These are phyloP conservation scores for Boletus edulis DNA, from an alignment of 768 basidiomycete species.

Conservation along the genomic window DNA sequence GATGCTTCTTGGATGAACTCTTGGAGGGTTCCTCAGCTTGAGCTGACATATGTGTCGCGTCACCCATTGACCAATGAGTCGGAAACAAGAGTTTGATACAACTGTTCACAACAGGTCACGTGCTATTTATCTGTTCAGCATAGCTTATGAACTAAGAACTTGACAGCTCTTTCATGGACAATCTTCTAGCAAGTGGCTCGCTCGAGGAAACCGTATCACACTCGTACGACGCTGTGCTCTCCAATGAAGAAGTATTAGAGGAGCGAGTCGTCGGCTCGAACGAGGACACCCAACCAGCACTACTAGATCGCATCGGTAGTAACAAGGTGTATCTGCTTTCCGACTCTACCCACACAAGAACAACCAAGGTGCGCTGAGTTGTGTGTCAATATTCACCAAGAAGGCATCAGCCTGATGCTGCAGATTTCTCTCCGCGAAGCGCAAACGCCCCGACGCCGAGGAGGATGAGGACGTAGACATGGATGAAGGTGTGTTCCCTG, in stretches of 20 bases:
- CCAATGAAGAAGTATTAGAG: slow-evolving; percentile 54
- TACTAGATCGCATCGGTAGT: slow-evolving; percentile 68
- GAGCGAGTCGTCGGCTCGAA: slow-evolving; percentile 30
- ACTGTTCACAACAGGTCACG: slow-evolving; percentile 13
- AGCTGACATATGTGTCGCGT: slow-evolving; percentile 19
- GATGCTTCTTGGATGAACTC: slow-evolving; percentile 85
- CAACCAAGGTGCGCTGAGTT: slow-evolving; percentile 70
- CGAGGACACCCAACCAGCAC: slow-evolving; percentile 24
- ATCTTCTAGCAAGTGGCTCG: slow-evolving; percentile 34
- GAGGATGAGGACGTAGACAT: slow-evolving; percentile 37
- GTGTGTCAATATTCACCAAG: slow-evolving; percentile 35
- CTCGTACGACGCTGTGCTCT: slow-evolving; percentile 53
- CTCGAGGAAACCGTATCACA: slow-evolving; percentile 35
- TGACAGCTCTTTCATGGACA: slow-evolving; percentile 43
- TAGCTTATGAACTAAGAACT: too few relatives aligned
- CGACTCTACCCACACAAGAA: slow-evolving; percentile 57
- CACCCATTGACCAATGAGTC: too few relatives aligned
- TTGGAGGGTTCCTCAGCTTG: slow-evolving; percentile 38
- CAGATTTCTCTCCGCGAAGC: slow-evolving; percentile 31
- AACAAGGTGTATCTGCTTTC: slow-evolving; percentile 77
- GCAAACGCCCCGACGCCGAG: slow-evolving; percentile 46
- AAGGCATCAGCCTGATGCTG: slow-evolving; percentile 46
- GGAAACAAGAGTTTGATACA: too few relatives aligned
- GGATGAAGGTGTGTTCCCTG: slow-evolving; percentile 29
- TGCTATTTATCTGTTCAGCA: background rate